Evolutionary conservation across 371 early-diverging fungal species (phyloP).

Genomic region (Apophysomyces variabilis): DNA sequence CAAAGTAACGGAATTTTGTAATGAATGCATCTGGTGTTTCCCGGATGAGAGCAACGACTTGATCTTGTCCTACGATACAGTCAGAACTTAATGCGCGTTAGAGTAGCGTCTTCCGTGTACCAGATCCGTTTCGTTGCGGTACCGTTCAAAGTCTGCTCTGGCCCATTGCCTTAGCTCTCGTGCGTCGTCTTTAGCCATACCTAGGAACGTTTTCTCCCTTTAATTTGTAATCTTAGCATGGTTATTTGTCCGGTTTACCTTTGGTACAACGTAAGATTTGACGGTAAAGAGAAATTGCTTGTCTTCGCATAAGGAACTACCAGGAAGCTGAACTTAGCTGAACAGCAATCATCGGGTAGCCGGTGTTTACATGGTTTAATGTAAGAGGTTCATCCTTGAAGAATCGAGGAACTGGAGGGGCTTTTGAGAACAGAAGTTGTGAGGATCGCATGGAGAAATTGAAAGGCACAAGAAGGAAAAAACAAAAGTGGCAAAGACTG

Average conservation of each 20-base stretch:
- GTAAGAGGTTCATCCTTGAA: constrained; percentile 44
- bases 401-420: constrained; percentile 47
- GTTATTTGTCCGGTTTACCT: constrained; percentile 18
- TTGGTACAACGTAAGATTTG: constrained; percentile 63
- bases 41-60: constrained; percentile 59
- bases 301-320: constrained; percentile 61
- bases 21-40: constrained; percentile 63
- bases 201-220: constrained; percentile 7
- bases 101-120: constrained; percentile 31
- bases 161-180: constrained; percentile 62
- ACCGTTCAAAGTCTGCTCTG: constrained; percentile 67
- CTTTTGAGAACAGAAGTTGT: constrained; percentile 26
- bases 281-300: constrained; percentile 64
- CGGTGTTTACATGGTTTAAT: constrained; percentile 42
- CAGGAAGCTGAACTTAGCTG: neutral
- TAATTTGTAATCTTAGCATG: neutral
- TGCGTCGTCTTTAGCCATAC: constrained; percentile 55
- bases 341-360: neutral
- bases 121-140: constrained; percentile 56
- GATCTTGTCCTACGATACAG: constrained; percentile 52
- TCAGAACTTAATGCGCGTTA: neutral
- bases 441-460: constrained; percentile 26
- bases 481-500: neutral
- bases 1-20: constrained; percentile 53
- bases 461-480: neutral